phyloP scores from a whole-genome alignment of 129 eudicot genomes.

The Saposhnikovia divaricata region DNA sequence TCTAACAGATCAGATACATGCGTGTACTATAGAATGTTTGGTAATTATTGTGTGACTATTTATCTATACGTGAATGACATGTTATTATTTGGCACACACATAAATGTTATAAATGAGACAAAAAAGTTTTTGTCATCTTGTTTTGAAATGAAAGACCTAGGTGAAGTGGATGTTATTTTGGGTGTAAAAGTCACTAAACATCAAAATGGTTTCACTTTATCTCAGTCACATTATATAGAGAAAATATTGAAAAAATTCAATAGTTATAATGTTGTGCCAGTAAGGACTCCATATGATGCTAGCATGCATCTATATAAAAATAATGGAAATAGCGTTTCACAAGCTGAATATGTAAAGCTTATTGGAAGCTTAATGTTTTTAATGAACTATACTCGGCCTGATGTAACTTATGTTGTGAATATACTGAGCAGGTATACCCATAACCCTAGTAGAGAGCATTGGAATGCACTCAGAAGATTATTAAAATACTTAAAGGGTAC shows the following conservation, averaged over 20 bases:
- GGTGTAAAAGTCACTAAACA: background rate
- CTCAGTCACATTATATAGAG: background rate
- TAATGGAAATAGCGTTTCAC: background rate
- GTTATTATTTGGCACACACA: background rate
- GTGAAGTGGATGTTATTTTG: background rate
- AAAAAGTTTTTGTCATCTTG: background rate
- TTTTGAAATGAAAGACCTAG: background rate
- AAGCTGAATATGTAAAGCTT: background rate
- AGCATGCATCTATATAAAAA: background rate
- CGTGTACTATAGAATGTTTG: background rate
- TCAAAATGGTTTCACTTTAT: background rate
- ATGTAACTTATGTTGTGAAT: background rate
- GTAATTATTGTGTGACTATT: background rate
- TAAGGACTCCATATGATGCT: background rate
- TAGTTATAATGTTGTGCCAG: background rate
- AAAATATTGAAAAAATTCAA: background rate
- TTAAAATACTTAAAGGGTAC: background rate
- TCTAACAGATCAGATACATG: background rate
- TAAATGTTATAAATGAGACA: background rate
- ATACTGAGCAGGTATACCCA: background rate
- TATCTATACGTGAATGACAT: background rate
- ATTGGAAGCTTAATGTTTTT: background rate
- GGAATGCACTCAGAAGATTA: background rate
- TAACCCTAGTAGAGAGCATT: background rate
- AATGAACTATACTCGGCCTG: background rate